Evolutionary conservation across 108 stramenopile species (phyloP).

Genomic region (Cyclostephanos tholiformis): DNA sequence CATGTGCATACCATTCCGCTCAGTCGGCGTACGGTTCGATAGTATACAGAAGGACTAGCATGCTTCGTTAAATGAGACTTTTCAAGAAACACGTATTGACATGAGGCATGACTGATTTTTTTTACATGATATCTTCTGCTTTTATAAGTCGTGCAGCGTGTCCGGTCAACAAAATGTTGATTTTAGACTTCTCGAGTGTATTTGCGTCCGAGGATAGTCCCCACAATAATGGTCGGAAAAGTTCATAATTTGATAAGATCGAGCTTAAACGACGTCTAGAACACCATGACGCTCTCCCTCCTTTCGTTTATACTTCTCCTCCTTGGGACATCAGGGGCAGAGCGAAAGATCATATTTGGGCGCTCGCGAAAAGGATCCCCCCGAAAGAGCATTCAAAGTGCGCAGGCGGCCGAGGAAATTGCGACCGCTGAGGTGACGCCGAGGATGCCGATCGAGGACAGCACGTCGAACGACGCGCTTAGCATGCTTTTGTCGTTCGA

Average conservation of each 20-base stretch:
- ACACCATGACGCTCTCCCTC: conserved; percentile 7
- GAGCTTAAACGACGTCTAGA: not conserved
- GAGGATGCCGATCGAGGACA: not conserved
- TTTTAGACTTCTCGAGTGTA: not conserved
- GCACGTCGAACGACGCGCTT: not conserved
- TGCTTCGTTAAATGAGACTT: too few species aligned
- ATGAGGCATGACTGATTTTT: not conserved
- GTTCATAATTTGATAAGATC: not conserved
- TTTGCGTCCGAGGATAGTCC: not conserved
- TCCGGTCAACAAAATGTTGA: not conserved
- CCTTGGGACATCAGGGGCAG: not conserved
- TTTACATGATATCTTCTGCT: not conserved
- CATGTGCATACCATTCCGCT: too few species aligned
- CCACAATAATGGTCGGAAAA: not conserved
- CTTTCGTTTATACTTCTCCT: conserved; percentile 2
- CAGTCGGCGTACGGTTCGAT: too few species aligned
- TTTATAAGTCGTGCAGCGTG: not conserved
- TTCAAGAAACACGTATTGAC: too few species aligned
- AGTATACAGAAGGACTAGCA: too few species aligned
- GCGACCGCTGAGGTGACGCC: not conserved
- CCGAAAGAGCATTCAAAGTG: not conserved
- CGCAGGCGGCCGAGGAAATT: not conserved
- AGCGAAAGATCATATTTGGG: not conserved
- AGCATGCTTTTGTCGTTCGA: conserved; percentile 2
- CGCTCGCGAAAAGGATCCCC: conserved; percentile 8